Base-by-base conservation (phyloP, 768 basidiomycete species). In the Pisolithus tinctorius region DNA sequence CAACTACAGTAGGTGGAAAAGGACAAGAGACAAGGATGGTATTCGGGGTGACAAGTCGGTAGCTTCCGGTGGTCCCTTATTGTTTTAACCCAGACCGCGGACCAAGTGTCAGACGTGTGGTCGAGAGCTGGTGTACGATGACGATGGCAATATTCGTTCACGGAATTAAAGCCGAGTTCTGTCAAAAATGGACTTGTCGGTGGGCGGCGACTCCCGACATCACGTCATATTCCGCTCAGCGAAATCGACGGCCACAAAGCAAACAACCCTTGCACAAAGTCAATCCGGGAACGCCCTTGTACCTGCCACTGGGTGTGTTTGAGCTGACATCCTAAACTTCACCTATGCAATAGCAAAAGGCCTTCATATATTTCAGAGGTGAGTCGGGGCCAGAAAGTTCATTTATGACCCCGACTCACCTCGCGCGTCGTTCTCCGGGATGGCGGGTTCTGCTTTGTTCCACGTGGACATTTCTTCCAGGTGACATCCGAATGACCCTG, bases 381-480 rank as follows among this genome's bases (percentile, higher is more conserved):
- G 41, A 26, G 48, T 48, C 36, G 11, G 31, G 29, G 48, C 14
- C 14, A 2, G 27, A 29, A 25, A 29, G 20, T 20, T 20, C 20
- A 20, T 20, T 20, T 20, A 20, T 20, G 20, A 20, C 20, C 20
- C 20, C 11, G 29, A 17, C 31, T 25, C 14, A 7, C n/a, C 50
- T 42, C 43, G 40, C 44, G 43, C 25, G 20, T 36, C 47, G 23
- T 44, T 41, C 6, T 25, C 36, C 36, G 34, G 13, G 36, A 36
- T 42, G 20, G 36, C 25, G 29, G 30, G n/a, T 54, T 45, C 36
- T 59, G 58, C 58, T 57, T 59, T 59, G 53, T 59, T 45, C 48
- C 36, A 30, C 34, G 29, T 49, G 51, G 25, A 57, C 53, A 49
- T 49, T 20, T n/a, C 26, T 36, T 47, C 44, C 48, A 40, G 45